phyloP scores from a whole-genome alignment of 2,329 filamentous ascomycete genomes.

The Aspergillus ibericus region DNA sequence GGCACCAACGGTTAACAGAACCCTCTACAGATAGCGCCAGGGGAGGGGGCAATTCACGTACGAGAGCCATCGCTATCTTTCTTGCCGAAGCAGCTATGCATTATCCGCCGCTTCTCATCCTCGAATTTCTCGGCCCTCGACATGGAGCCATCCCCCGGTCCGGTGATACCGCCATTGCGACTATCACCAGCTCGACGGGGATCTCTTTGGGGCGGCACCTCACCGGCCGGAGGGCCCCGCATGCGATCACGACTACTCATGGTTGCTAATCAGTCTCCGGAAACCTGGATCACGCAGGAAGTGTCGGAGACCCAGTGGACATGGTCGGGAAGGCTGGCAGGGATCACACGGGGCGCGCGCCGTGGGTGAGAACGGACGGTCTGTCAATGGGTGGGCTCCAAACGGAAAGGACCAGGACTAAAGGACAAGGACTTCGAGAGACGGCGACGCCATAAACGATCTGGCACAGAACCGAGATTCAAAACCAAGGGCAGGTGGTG shows the following conservation, averaged over 20 bases:
- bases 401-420: conserved; percentile 6
- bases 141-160: conserved; percentile 33
- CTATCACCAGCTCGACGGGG: conserved; percentile 34
- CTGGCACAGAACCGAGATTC: neutral
- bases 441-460: conserved; percentile 3
- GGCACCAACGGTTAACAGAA: conserved; percentile 23
- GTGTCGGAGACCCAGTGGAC: conserved; percentile 31
- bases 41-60: conserved; percentile 49
- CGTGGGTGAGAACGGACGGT: conserved; percentile 2
- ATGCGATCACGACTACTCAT: conserved; percentile 41
- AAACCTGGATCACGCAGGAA: conserved; percentile 28
- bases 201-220: conserved; percentile 31
- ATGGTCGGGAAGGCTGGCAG: conserved; percentile 29
- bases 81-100: conserved; percentile 92
- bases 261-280: conserved; percentile 22
- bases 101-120: conserved; percentile 92
- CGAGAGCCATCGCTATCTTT: conserved; percentile 81
- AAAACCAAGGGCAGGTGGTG: neutral
- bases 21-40: neutral
- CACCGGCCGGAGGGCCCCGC: conserved; percentile 32
- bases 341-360: conserved; percentile 17
- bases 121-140: conserved; percentile 81
- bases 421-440: neutral
- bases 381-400: conserved; percentile 8
- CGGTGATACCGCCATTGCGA: conserved; percentile 31